Conservation (phyloP, 2,329 filamentous ascomycete species). For the Xylaria sp. region DNA sequence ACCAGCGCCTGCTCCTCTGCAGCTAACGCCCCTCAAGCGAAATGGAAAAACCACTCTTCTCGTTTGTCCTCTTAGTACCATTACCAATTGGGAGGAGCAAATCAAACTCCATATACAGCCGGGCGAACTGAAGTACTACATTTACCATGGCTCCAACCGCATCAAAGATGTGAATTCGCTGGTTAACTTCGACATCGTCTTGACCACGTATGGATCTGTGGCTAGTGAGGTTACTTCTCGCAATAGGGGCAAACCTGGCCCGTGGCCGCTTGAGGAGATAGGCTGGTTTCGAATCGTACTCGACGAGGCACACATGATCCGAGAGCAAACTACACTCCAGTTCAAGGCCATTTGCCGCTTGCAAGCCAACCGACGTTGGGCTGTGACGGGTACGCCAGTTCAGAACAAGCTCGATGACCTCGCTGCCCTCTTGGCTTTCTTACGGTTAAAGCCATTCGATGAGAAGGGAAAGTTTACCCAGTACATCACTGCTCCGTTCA, state of each 20-base stretch:
- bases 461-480: slow-evolving; percentile 69
- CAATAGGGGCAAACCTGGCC: slow-evolving; percentile 53
- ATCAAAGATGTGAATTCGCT: slow-evolving; percentile 64
- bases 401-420: slow-evolving; percentile 92
- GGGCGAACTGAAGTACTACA: slow-evolving; percentile 62
- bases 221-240: slow-evolving; percentile 69
- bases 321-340: slow-evolving; percentile 73
- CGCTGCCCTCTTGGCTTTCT: slow-evolving; percentile 77
- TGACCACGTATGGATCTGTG: slow-evolving; percentile 89
- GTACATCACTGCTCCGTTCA: slow-evolving; percentile 80
- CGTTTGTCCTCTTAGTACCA: slow-evolving; percentile 82
- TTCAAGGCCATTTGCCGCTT: slow-evolving; percentile 81
- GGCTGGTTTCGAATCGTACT: slow-evolving; percentile 93
- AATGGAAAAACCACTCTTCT: slow-evolving; percentile 80
- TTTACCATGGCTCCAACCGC: slow-evolving; percentile 80
- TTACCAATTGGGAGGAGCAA: slow-evolving; percentile 93
- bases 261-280: slow-evolving; percentile 66
- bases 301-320: slow-evolving; percentile 92
- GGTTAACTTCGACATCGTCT: slow-evolving; percentile 71
- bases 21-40: slow-evolving; percentile 47
- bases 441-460: slow-evolving; percentile 80
- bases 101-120: slow-evolving; percentile 73
- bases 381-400: slow-evolving; percentile 92
- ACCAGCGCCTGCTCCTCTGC: slow-evolving; percentile 40
- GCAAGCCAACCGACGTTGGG: slow-evolving; percentile 80